Conservation (phyloP, 2,329 filamentous ascomycete species). For the Helotiales sp. region DNA sequence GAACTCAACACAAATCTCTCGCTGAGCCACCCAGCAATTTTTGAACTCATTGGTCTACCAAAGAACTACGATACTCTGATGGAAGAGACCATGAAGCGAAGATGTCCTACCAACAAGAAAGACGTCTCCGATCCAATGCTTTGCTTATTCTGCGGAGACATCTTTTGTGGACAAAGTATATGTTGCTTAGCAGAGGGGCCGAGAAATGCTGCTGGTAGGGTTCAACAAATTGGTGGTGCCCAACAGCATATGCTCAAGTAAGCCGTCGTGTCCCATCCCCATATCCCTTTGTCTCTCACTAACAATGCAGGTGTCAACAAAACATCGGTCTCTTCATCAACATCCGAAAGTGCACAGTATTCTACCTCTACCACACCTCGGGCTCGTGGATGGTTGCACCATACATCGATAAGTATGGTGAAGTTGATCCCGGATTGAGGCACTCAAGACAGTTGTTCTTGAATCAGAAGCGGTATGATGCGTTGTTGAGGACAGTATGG, state of each 20-base stretch:
- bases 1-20: constrained; percentile 29
- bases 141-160: constrained; percentile 93
- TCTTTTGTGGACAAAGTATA: constrained; percentile 91
- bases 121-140: constrained; percentile 88
- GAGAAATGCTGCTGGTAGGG: constrained; percentile 33
- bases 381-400: constrained; percentile 87
- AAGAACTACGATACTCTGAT: constrained; percentile 91
- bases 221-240: constrained; percentile 69
- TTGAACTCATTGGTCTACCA: constrained; percentile 89
- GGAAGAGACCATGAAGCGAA: constrained; percentile 81
- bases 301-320: constrained; percentile 68
- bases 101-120: constrained; percentile 87
- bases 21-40: constrained; percentile 82
- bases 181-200: constrained; percentile 72
- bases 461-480: constrained; percentile 92
- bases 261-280: constrained; percentile 38
- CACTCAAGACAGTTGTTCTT: constrained; percentile 88
- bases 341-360: constrained; percentile 90
- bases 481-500: constrained; percentile 82
- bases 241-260: constrained; percentile 88
- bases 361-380: constrained; percentile 79
- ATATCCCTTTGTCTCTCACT: constrained; percentile 25
- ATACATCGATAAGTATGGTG: constrained; percentile 94
- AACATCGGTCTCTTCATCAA: constrained; percentile 95
- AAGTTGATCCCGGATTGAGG: constrained; percentile 87